Evolutionary conservation across 2,329 filamentous ascomycete genomes (phyloP).

Genomic region (Juglanconis sp.): DNA sequence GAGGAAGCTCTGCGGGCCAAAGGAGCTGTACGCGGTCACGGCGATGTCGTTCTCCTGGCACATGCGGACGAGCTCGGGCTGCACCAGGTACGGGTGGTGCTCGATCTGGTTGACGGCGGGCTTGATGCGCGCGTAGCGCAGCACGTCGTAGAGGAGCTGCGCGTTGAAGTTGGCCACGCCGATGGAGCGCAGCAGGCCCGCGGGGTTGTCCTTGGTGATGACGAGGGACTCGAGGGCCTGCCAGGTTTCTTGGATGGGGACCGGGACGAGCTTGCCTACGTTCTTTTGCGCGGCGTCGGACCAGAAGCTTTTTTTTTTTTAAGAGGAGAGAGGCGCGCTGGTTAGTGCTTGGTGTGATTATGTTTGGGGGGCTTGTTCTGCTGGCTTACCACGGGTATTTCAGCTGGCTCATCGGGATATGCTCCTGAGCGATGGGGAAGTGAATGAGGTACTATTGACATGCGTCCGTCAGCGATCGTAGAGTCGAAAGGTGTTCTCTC

Average conservation of each 20-base stretch:
- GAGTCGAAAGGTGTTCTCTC: too few relatives aligned
- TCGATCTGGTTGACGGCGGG: conserved; percentile 55
- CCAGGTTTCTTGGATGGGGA: conserved; percentile 56
- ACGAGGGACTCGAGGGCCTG: conserved; percentile 55
- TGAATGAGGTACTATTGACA: conserved; percentile 57
- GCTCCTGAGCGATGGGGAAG: conserved; percentile 47
- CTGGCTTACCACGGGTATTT: conserved; percentile 27
- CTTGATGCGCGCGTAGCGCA: conserved; percentile 55
- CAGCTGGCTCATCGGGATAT: conserved; percentile 39
- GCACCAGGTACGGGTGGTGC: conserved; percentile 66
- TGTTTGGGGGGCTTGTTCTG: neutral
- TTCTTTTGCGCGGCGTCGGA: conserved; percentile 40
- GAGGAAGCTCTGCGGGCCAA: conserved; percentile 52
- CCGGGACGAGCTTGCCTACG: conserved; percentile 40
- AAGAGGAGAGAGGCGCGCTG: conserved; percentile 23
- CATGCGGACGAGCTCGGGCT: conserved; percentile 53
- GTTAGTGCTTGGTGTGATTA: too few relatives aligned
- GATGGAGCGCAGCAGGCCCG: conserved; percentile 53
- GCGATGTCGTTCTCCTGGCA: conserved; percentile 55
- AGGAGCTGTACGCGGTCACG: conserved; percentile 65
- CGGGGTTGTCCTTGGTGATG: conserved; percentile 32
- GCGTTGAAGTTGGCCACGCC: conserved; percentile 61
- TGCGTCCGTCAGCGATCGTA: neutral
- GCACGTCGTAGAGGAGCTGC: conserved; percentile 56
- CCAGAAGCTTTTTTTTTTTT: conserved; percentile 30